Base-by-base conservation (phyloP, 805 yeast species). In the Saturnispora gosingensis region DNA sequence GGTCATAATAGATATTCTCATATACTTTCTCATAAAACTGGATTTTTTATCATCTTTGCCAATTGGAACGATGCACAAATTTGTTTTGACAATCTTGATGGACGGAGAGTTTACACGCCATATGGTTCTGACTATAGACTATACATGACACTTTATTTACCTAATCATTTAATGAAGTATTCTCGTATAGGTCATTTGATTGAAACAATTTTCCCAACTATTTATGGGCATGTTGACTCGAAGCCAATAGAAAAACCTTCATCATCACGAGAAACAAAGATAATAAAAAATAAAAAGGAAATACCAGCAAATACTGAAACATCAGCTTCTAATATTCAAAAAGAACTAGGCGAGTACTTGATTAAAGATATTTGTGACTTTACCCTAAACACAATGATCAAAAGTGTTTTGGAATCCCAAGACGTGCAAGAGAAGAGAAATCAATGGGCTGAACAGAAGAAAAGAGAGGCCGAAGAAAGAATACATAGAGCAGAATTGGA, bases 281-380 rank as follows among this genome's bases (percentile, higher is more conserved):
- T 4, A n/a, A 30, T 20, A 18, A n/a, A 22, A 20, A 32, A 15
- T 4, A 22, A 45, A 45, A n/a, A 11, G 10, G 30, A 24, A 45
- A 24, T 15, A n/a, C 45, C 48, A 61, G 52, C 72, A 79, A 1
- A 38, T 44, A 67, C 81, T 2, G 77, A 76, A 18, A 86, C 82
- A 45, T 83, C 96, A 0, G 72, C 78, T 1, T 68, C 74, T 22
- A 67, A 75, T 49, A 69, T 89, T 46, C 62, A 82, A 25, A 78
- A 76, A 51, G 96, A 88, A 56, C 72, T 88, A 48, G 79, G 78
- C 53, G 69, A 71, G 10, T 80, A 82, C 45, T 64, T 88, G 44
- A 68, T 80, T 20, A 83, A 83, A 54, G 95, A 88, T 66, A 77
- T 88, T 24, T 73, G 85, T 57, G 91, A 82, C 59, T 77, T 88